Evolutionary conservation across 148 eudicot species (phyloP).

Genomic region (Fagopyrum homotropicum): DNA sequence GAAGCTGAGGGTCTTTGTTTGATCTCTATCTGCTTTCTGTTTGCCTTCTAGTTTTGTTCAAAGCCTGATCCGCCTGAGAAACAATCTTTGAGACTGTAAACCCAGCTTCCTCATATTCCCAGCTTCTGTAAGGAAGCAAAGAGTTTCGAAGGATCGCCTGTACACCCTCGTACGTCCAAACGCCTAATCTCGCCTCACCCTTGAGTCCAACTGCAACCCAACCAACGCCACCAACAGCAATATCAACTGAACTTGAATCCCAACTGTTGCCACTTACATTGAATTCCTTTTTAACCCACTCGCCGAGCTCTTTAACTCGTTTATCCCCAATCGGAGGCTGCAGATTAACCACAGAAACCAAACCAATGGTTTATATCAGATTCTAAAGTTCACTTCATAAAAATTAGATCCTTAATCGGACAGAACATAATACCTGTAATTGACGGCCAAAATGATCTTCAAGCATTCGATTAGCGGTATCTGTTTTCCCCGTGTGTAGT

Average conservation of each 20-base stretch:
- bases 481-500: conserved; percentile 90
- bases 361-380: not conserved
- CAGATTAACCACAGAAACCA: not conserved
- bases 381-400: too few species aligned
- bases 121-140: conserved; percentile 61
- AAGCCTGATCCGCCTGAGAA: conserved; percentile 56
- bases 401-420: too few species aligned
- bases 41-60: conserved; percentile 30
- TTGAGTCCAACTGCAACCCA: conserved; percentile 91
- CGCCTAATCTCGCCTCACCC: conserved; percentile 62
- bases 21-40: conserved; percentile 27
- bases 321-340: conserved; percentile 83
- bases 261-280: conserved; percentile 52
- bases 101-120: conserved; percentile 65
- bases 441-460: conserved; percentile 78
- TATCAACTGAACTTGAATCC: conserved; percentile 69
- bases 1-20: not conserved
- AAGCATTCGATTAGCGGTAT: conserved; percentile 47
- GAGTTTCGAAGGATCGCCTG: conserved; percentile 58
- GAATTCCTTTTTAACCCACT: conserved; percentile 62
- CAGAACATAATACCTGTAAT: conserved; percentile 51
- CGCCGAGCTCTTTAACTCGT: conserved; percentile 64
- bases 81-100: conserved; percentile 79
- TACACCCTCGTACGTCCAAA: conserved; percentile 90
- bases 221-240: conserved; percentile 84